Evolutionary conservation across 2,329 filamentous ascomycete genomes (phyloP), one percentile per base, ranked within the genome.

Genomic region (Fusarium sp.): DNA sequence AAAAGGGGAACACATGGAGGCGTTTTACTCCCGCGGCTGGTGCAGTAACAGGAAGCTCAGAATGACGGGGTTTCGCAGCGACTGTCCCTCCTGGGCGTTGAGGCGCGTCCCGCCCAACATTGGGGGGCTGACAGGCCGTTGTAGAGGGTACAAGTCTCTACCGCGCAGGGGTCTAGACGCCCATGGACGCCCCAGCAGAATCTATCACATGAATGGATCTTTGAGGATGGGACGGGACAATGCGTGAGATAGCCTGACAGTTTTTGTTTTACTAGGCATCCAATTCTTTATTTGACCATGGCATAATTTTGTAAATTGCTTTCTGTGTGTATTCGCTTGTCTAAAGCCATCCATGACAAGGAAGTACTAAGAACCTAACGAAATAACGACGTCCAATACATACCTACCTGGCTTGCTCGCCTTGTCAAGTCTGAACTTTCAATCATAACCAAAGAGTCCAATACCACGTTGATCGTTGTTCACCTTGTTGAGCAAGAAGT

Each of bases 181-280:
- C 18, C 58, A 74, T 70, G 62, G 65, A 63, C 35, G 64, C 68
- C 71, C 72, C 71, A 69, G 64, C 71, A 62, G 65, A 72, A 74
- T 74, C 62, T 62, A 74, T 74, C 72, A 74, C 72, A 74, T 74
- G 65, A 57, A 42, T 74, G 65, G 50, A 42, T 67, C 71, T 52
- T 29, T 31, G 47, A 52, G 47, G 27, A 34, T 13, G 11, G 31
- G 31, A 34, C 13, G 31, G 31, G 11, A 52, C 18, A 52, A 52
- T 31, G 47, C 47, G 6, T 31, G 27, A 27, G 27, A 52, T 14
- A 31, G 47, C 27, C 47, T 31, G 47, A 52, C 18, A n/a, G 45
- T 29, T 50, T 6, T 50, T 50, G 24, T 50, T 50, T 29, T 27
- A 50, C 16, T 7, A 29, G 24, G 5, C 45, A n/a, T n/a, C n/a